These are phyloP conservation scores for Pyrenophora tritici-repentis DNA, from an alignment of 2,329 filamentous ascomycete species.

Conservation along the genomic window DNA sequence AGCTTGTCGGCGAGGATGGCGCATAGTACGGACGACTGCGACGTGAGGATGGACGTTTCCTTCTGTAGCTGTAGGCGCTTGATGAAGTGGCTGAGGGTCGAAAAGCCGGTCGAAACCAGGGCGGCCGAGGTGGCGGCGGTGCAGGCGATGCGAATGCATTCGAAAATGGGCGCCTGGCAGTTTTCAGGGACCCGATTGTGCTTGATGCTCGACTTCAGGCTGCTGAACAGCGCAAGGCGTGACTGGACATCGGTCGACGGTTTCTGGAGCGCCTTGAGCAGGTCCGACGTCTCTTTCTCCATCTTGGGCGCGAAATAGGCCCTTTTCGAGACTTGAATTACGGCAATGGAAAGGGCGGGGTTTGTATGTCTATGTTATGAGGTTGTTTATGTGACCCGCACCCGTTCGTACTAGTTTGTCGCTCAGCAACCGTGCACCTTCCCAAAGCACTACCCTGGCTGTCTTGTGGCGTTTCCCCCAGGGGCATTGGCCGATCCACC, in stretches of 20 bases:
- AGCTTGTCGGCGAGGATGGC: slow-evolving; percentile 81
- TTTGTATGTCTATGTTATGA: slow-evolving; percentile 19
- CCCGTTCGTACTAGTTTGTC: slow-evolving; percentile 14
- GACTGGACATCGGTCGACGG: slow-evolving; percentile 64
- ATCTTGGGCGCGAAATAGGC: slow-evolving; percentile 45
- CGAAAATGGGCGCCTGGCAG: slow-evolving; percentile 75
- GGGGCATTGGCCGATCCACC: slow-evolving; percentile 8
- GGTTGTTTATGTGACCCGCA: slow-evolving; percentile 14
- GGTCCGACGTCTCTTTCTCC: slow-evolving; percentile 61
- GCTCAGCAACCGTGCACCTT: slow-evolving; percentile 19
- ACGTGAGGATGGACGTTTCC: slow-evolving; percentile 70
- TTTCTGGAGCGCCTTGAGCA: slow-evolving; percentile 60
- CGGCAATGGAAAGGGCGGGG: slow-evolving; percentile 21
- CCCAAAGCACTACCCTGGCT: slow-evolving; percentile 12
- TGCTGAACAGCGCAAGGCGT: slow-evolving; percentile 61
- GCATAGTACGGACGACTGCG: slow-evolving; percentile 71
- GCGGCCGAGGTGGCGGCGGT: slow-evolving; percentile 72
- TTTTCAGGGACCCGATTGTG: slow-evolving; percentile 85
- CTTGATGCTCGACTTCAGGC: slow-evolving; percentile 86
- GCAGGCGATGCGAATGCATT: slow-evolving; percentile 77
- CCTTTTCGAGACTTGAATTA: slow-evolving; percentile 20
- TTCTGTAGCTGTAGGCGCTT: slow-evolving; percentile 87
- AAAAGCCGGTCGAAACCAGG: slow-evolving; percentile 82
- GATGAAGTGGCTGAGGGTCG: slow-evolving; percentile 82
- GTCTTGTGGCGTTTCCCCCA: slow-evolving; percentile 10